Evolutionary conservation across 2,329 filamentous ascomycete species (phyloP).

Genomic region (Colletotrichum melonis): DNA sequence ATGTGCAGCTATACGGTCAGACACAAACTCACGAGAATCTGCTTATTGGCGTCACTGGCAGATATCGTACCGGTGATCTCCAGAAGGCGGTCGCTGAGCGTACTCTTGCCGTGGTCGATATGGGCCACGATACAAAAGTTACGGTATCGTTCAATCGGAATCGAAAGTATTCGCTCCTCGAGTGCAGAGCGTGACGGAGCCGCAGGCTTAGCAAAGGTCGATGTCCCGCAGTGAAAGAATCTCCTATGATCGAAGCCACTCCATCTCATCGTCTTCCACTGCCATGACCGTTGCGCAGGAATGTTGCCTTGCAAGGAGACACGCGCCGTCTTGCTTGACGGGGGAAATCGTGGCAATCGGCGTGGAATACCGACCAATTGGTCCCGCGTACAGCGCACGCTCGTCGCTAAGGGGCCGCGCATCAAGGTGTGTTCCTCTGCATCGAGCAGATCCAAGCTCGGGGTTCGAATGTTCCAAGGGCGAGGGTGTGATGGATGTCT

Average conservation of each 20-base stretch:
- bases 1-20: neutral
- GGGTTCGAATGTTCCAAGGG: neutral
- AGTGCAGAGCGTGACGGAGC: constrained; percentile 50
- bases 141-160: constrained; percentile 82
- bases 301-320: neutral
- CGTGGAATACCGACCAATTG: constrained; percentile 19
- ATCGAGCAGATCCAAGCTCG: constrained; percentile 18
- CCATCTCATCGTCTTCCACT: neutral
- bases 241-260: neutral
- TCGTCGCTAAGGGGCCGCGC: constrained; percentile 25
- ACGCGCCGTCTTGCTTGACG: neutral
- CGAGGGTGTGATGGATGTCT: neutral
- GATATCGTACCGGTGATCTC: constrained; percentile 95
- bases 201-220: constrained; percentile 21
- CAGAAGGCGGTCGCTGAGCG: constrained; percentile 89
- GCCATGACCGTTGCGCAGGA: neutral
- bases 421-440: constrained; percentile 30
- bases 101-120: constrained; percentile 98
- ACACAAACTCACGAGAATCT: constrained; percentile 72
- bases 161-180: constrained; percentile 74
- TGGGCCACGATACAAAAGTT: constrained; percentile 99
- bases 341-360: constrained; percentile 7
- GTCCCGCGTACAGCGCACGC: constrained; percentile 28
- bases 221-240: constrained; percentile 10
- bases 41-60: constrained; percentile 84